Evolutionary conservation across 352 stramenopile species (phyloP).

Genomic region (Phytophthora fragariae): DNA sequence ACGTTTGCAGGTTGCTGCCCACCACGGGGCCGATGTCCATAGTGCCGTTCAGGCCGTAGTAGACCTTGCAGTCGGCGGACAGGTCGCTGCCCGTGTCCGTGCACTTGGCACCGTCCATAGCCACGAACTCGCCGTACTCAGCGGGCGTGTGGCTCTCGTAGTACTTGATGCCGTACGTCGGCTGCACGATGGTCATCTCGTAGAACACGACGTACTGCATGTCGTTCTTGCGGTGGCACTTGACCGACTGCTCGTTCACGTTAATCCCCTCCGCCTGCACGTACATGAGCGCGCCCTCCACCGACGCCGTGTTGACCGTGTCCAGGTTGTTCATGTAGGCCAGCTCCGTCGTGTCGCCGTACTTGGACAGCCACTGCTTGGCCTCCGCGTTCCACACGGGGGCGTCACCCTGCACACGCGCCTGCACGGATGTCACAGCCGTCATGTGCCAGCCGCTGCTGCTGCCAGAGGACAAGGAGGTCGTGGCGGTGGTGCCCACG

Average conservation of each 20-base stretch:
- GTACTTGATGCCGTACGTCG: slow-evolving; percentile 49
- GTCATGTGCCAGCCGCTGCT: slow-evolving; percentile 38
- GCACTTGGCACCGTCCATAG: slow-evolving; percentile 72
- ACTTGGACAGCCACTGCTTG: slow-evolving; percentile 49
- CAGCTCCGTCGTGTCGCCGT: slow-evolving; percentile 43
- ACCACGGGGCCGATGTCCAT: slow-evolving; percentile 58
- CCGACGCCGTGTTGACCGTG: slow-evolving; percentile 63
- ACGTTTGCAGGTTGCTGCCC: slow-evolving; percentile 53
- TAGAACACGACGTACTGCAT: slow-evolving; percentile 76
- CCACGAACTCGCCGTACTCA: slow-evolving; percentile 61
- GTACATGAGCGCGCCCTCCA: slow-evolving; percentile 74
- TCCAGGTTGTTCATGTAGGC: slow-evolving; percentile 57
- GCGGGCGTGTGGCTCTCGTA: slow-evolving; percentile 47
- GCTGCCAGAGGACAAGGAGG: not conserved
- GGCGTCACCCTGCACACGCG: slow-evolving; percentile 58
- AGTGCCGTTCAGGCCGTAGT: slow-evolving; percentile 51
- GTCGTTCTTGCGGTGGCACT: slow-evolving; percentile 68
- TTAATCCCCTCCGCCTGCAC: slow-evolving; percentile 78
- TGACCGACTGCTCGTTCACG: slow-evolving; percentile 42
- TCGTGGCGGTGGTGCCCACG: not conserved
- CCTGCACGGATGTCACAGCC: slow-evolving; percentile 51
- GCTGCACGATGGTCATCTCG: slow-evolving; percentile 57
- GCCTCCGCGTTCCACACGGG: slow-evolving; percentile 49
- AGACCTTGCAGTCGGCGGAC: slow-evolving; percentile 54
- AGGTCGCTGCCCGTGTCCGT: slow-evolving; percentile 47